Base-by-base conservation (phyloP, 1,284 basidiomycete genomes). In the Pseudozyma tsukubaensis region DNA sequence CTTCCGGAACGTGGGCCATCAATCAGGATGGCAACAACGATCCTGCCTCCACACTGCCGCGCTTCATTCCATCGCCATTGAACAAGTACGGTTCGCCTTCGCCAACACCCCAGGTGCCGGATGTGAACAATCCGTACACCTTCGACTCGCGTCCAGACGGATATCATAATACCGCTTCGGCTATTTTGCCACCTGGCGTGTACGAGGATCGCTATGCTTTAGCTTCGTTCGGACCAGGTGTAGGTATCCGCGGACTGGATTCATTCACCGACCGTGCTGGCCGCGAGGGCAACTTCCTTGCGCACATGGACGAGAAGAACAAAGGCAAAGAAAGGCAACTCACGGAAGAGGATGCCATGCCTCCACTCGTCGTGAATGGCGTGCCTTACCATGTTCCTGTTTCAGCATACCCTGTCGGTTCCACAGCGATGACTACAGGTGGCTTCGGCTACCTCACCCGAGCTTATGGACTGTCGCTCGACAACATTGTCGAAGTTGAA, bases 361-460 rank as follows among this genome's bases (percentile, higher is more conserved):
- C 64, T n/a, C 50, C 64, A 35, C 58, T 76, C 12, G 61, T 76
- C 2, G 66, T 63, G 35, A 72, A 75, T 39, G 77, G 76, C 29
- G 73, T 76, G n/a, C 77, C 79, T 3, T 79, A 81, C 58, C 77
- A 79, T 36, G 75, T 78, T 3, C 79, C 79, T 10, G 66, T 77
- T 11, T 79, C 86, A 4, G 86, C 87, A 0, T 87, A 86, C 78
- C 86, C 87, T 1, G 90, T 89, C 3, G 92, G 92, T 16, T 91
- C 92, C 44, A 77, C 91, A 11, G 90, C 92, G 56, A 92, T 94
- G 91, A 86, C 94, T 64, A 89, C 92, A 3, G 93, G 92, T 13
- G 94, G 94, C 0, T 96, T 95, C 79, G 94, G 94, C 1, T 96
- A 95, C 85, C 86, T 94, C 44, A 90, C 91, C 48, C 88, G 94